phyloP scores from a whole-genome alignment of 2,329 filamentous ascomycete species.

The Beauveria scarabaeidicola region DNA sequence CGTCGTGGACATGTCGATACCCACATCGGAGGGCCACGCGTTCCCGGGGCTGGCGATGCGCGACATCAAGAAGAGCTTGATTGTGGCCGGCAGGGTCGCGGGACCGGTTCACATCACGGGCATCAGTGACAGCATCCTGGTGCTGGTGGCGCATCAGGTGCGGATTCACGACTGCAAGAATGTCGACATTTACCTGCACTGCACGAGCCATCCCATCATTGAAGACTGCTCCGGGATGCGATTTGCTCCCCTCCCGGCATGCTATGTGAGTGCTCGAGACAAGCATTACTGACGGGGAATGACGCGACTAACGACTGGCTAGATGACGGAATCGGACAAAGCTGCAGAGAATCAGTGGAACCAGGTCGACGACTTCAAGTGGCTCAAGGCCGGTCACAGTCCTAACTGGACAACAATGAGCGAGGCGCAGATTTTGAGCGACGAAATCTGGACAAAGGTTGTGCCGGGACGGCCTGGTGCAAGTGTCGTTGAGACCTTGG shows the following conservation, averaged over 20 bases:
- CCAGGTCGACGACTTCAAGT: constrained; percentile 94
- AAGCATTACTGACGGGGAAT: too few relatives aligned
- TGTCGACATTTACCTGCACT: constrained; percentile 77
- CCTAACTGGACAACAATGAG: constrained; percentile 77
- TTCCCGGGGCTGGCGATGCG: constrained; percentile 65
- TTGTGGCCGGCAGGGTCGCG: constrained; percentile 69
- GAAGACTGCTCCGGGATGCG: constrained; percentile 74
- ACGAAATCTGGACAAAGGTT: constrained; percentile 59
- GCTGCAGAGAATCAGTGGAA: constrained; percentile 64
- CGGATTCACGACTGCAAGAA: constrained; percentile 81
- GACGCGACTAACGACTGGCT: constrained; percentile 2
- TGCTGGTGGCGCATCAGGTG: constrained; percentile 78
- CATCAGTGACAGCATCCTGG: constrained; percentile 62
- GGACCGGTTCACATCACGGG: constrained; percentile 79
- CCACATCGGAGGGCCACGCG: constrained; percentile 45
- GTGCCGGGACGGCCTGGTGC: constrained; percentile 55
- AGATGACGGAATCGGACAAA: constrained; percentile 23
- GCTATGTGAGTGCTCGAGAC: constrained; percentile 49
- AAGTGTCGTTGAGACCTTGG: constrained; percentile 58
- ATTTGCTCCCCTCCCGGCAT: constrained; percentile 66
- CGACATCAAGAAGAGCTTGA: constrained; percentile 58
- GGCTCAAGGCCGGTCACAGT: constrained; percentile 77
- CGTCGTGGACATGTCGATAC: constrained; percentile 71
- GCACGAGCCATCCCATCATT: constrained; percentile 80
- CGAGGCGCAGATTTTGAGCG: constrained; percentile 47